Evolutionary conservation across 1,284 basidiomycete species (phyloP), one percentile per base, ranked within the genome.

Genomic region (Apiotrichum porosum): DNA sequence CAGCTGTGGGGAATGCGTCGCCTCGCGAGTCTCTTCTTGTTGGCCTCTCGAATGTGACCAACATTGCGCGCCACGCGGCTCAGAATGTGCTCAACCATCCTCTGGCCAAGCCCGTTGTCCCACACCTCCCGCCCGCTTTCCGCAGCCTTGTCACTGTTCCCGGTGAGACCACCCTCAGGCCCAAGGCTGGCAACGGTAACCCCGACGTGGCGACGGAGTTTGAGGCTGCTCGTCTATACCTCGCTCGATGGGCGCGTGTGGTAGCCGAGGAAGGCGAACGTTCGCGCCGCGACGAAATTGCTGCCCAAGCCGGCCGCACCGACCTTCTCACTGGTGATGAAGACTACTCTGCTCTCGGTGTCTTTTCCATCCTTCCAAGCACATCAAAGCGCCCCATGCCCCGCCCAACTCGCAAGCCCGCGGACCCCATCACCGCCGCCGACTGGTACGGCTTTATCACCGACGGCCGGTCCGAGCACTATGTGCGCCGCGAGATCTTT

Each of bases 251-350:
- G 95, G 94, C 95, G 0, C 79, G 92, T 21, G 73, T 76, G 38
- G 94, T 98, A 0, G 94, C 92, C 1, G 92, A 95, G 71, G 92
- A 95, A 68, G 92, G 92, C 8, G 92, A 97, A 68, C 80, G 87
- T 12, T 83, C 89, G 9, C 79, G 91, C 28, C 76, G 83, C 52
- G 79, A 81, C 42, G 90, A 95, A 69, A 82, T 75, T 14, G 69
- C 68, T 1, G 47, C 58, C 2, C 60, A 61, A 21, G 71, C 69
- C 2, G 60, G 57, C 4, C 22, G 50, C 4, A 35, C 44, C 9
- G 47, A 54, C 32, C n/a, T n/a, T n/a, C n/a, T n/a, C n/a, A 39
- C 19, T 31, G 49, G 17, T 37, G 52, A 44, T 6, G 64, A 63
- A 38, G 83, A 86, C 61, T 82, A 89, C 58, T 85, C 83, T 0